Evolutionary conservation across 73 alveolate genomes (phyloP).

Genomic region (Paramecium sexaurelia): DNA sequence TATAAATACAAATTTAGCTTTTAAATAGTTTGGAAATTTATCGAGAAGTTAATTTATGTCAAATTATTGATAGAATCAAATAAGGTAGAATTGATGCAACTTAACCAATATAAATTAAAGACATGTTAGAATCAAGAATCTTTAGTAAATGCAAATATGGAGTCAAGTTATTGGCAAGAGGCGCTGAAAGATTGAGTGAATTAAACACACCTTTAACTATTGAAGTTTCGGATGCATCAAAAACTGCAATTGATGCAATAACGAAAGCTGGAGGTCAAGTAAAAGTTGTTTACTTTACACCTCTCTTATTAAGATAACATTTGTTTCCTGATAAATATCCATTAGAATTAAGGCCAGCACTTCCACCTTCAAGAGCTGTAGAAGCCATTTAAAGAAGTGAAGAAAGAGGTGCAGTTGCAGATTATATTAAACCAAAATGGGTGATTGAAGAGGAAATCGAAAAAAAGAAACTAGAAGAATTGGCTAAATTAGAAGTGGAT

Average conservation of each 20-base stretch:
- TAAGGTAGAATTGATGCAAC: conserved; percentile 84
- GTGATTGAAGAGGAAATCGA: conserved; percentile 33
- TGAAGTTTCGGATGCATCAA: conserved; percentile 87
- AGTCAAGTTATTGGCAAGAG: conserved; percentile 82
- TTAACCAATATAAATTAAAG: conserved; percentile 81
- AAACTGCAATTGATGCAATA: conserved; percentile 77
- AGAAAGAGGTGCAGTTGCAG: conserved; percentile 80
- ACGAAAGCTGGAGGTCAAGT: conserved; percentile 83
- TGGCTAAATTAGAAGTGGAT: conserved; percentile 15
- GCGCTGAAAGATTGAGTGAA: conserved; percentile 68
- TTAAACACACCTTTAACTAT: conserved; percentile 73
- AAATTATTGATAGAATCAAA: conserved; percentile 75
- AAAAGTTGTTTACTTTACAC: conserved; percentile 73
- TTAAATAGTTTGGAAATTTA: conserved; percentile 58
- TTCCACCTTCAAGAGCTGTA: conserved; percentile 82
- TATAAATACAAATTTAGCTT: not conserved
- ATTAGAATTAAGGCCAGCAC: conserved; percentile 72
- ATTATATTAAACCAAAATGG: conserved; percentile 72
- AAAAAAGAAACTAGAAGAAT: conserved; percentile 25
- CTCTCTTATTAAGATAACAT: conserved; percentile 70
- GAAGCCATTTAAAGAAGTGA: conserved; percentile 73
- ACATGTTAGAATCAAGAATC: conserved; percentile 78
- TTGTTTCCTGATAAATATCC: conserved; percentile 81
- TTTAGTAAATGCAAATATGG: conserved; percentile 77
- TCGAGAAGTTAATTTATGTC: conserved; percentile 69